Percentiles rank a stretch among this genome's conserved stretches.
These are phyloP conservation scores for Lactarius quietus DNA, from an alignment of 768 basidiomycete genomes.

Conservation along the genomic window DNA sequence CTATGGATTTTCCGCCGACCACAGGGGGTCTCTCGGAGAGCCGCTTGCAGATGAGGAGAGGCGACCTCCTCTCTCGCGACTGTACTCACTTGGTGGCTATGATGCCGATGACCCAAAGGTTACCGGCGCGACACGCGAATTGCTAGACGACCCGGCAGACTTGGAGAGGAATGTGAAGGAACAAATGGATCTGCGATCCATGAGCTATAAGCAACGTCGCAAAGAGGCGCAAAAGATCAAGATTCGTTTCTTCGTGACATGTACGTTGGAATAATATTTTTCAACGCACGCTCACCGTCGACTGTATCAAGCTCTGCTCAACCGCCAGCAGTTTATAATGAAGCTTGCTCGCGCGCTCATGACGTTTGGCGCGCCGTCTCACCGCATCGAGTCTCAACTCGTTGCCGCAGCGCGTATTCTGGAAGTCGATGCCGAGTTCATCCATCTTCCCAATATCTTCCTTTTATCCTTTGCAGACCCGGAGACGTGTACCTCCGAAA, in stretches of 20 bases:
- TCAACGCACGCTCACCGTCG: background rate
- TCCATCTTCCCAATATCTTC: slow-evolving; percentile 73
- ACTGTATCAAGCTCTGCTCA: slow-evolving; percentile 57
- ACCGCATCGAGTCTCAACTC: slow-evolving; percentile 89
- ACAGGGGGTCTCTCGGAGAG: slow-evolving; percentile 3
- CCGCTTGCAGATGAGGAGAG: background rate
- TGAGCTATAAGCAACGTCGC: slow-evolving; percentile 61
- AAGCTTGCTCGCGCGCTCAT: slow-evolving; percentile 83
- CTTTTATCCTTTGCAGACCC: slow-evolving; percentile 86
- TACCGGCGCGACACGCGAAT: slow-evolving; percentile 49
- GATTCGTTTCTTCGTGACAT: slow-evolving; percentile 67
- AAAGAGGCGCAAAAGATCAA: slow-evolving; percentile 58
- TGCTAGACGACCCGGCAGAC: slow-evolving; percentile 54
- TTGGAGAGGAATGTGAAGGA: slow-evolving; percentile 46
- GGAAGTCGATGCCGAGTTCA: slow-evolving; percentile 87
- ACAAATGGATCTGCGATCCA: slow-evolving; percentile 41
- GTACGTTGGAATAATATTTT: slow-evolving; percentile 36
- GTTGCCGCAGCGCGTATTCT: slow-evolving; percentile 82
- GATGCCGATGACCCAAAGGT: slow-evolving; percentile 71
- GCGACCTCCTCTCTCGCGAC: slow-evolving; percentile 18
- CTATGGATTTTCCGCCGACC: background rate
- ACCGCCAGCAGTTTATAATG: slow-evolving; percentile 80
- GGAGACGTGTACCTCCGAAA: slow-evolving; percentile 80
- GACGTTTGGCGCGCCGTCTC: slow-evolving; percentile 88
- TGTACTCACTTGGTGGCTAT: slow-evolving; percentile 25